A percentile compares a stretch with the other conserved stretches of the same genome.
Evolutionary conservation across 2,329 filamentous ascomycete species (phyloP).

Genomic region (Trichophyton equinum): DNA sequence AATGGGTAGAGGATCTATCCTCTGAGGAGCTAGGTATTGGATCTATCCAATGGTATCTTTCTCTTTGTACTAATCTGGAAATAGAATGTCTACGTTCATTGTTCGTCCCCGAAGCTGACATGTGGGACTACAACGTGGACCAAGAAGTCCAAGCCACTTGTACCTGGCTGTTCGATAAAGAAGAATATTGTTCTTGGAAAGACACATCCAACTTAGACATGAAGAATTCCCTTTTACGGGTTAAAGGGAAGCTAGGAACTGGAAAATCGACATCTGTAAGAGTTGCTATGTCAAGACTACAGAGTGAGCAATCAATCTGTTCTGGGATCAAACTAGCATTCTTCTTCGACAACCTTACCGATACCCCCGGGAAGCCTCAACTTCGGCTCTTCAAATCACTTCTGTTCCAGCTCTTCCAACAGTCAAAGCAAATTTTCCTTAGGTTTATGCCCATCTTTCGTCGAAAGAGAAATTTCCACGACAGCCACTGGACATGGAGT

Average conservation of each 20-base stretch:
- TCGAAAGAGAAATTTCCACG: constrained; percentile 3
- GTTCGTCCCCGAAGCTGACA: constrained; percentile 31
- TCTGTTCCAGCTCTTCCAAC: constrained; percentile 18
- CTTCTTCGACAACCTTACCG: constrained; percentile 22
- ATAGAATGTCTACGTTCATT: constrained; percentile 13
- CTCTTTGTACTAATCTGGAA: not conserved
- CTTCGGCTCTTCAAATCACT: constrained; percentile 22
- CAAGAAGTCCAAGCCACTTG: constrained; percentile 30
- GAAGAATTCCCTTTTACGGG: constrained; percentile 28
- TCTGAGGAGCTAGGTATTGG: not conserved
- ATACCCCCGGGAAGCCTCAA: constrained; percentile 16
- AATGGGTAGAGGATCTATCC: not conserved
- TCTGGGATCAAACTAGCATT: constrained; percentile 28
- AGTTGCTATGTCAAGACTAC: not conserved
- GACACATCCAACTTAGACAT: constrained; percentile 14
- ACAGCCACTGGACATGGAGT: not conserved
- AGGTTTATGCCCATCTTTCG: constrained; percentile 15
- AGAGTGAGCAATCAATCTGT: not conserved
- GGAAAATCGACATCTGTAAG: not conserved
- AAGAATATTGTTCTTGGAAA: constrained; percentile 30
- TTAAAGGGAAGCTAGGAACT: constrained; percentile 10
- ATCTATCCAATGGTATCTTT: too few relatives aligned
- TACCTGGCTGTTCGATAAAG: constrained; percentile 29
- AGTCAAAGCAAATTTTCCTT: constrained; percentile 6
- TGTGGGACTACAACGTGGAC: constrained; percentile 27